Evolutionary conservation across 75 land plant species (phyloP).

Genomic region (Pinus tabuliformis): DNA sequence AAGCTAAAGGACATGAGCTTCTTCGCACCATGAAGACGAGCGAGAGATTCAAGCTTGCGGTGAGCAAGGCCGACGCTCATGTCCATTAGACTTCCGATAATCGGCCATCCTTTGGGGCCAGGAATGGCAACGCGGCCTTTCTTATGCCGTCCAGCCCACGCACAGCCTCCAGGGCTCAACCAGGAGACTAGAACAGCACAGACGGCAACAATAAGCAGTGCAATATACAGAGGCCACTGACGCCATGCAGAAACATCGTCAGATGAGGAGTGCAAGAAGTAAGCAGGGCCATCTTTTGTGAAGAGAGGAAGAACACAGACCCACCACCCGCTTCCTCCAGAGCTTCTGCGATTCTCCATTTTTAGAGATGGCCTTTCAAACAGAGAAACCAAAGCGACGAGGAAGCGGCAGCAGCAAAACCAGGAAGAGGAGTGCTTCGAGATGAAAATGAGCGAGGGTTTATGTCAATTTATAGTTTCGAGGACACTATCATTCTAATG

Average conservation of each 20-base stretch:
- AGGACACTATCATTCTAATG: no score
- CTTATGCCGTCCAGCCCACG: conserved; percentile 55
- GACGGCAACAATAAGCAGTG: not conserved
- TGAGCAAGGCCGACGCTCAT: conserved; percentile 34
- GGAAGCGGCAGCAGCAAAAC: no score
- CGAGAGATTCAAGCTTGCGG: conserved; percentile 28
- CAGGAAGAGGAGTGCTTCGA: no score
- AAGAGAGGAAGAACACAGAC: conserved; percentile 36
- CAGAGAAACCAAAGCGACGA: no score
- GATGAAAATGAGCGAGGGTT: no score
- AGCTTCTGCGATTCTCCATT: not conserved
- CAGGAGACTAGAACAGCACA: conserved; percentile 21
- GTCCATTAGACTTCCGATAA: conserved; percentile 29
- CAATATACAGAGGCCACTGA: conserved; percentile 1
- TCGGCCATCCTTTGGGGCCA: conserved; percentile 42
- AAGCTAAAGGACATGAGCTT: conserved; percentile 63
- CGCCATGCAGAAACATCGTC: conserved; percentile 7
- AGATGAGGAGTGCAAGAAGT: not conserved
- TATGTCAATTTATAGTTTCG: no score
- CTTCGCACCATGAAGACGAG: conserved; percentile 13
- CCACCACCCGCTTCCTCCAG: conserved; percentile 23
- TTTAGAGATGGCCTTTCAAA: no score
- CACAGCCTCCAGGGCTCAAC: conserved; percentile 53
- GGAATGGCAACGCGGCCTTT: conserved; percentile 29
- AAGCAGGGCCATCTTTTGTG: conserved; percentile 5